Conservation (phyloP, 164 flowering plant species). For the Dillenia suffruticosa region DNA sequence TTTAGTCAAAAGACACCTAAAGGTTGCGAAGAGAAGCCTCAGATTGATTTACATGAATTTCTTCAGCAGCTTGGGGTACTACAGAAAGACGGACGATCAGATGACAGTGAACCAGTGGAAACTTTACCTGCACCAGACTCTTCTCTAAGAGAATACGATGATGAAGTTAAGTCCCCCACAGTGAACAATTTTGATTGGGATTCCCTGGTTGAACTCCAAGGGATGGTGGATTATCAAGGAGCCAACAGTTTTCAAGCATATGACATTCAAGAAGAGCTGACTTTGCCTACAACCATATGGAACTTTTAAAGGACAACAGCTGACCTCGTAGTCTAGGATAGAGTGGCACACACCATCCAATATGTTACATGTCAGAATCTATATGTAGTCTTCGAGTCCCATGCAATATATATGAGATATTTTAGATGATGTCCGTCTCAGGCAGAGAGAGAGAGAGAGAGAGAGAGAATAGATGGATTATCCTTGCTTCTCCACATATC, state of each 20-base stretch:
- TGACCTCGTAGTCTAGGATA: no score
- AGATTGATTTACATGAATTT: conserved; percentile 87
- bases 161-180: conserved; percentile 16
- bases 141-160: conserved; percentile 19
- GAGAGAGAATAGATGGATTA: no score
- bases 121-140: conserved; percentile 20
- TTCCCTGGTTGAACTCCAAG: conserved; percentile 49
- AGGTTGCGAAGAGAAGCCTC: conserved; percentile 52
- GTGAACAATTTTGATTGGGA: conserved; percentile 66
- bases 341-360: no score
- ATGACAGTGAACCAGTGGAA: conserved; percentile 10
- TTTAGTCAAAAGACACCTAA: conserved; percentile 14
- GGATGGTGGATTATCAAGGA: conserved; percentile 27
- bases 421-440: no score
- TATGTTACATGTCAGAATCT: no score
- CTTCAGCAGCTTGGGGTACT: conserved; percentile 84
- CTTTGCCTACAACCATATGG: conserved; percentile 59
- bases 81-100: conserved; percentile 40
- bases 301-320: conserved; percentile 27
- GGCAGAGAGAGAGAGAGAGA: no score
- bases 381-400: no score
- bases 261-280: conserved; percentile 46
- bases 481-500: no score
- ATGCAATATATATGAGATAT: no score
- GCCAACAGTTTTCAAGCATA: conserved; percentile 23